Evolutionary conservation across 352 stramenopile species (phyloP).

Genomic region (Achlya hypogyna): DNA sequence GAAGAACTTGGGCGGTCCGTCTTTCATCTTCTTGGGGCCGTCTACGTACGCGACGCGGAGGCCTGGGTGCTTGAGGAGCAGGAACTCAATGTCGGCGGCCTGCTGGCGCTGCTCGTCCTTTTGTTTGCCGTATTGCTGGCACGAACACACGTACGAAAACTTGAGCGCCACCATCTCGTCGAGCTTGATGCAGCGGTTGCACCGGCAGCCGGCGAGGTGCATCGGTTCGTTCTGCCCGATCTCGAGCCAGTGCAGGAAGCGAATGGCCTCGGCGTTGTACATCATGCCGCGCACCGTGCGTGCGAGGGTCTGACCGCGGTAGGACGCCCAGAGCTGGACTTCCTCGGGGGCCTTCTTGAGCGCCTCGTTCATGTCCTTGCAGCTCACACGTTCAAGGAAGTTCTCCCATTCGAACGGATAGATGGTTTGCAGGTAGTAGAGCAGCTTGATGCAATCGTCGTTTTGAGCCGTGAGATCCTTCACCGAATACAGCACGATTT

Average conservation of each 20-base stretch:
- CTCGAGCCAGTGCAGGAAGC: constrained; percentile 18
- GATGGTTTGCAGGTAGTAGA: constrained; percentile 18
- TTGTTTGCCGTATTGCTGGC: constrained; percentile 12
- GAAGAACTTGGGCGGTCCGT: constrained; percentile 16
- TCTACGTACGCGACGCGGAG: constrained; percentile 14
- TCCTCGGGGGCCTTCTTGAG: constrained; percentile 17
- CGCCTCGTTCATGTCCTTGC: constrained; percentile 17
- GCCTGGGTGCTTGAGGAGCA: constrained; percentile 4
- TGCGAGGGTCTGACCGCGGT: constrained; percentile 15
- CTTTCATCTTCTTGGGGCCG: constrained; percentile 18
- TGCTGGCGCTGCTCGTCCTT: constrained; percentile 19
- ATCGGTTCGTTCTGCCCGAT: constrained; percentile 18
- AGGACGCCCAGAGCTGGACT: constrained; percentile 18
- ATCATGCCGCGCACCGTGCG: constrained; percentile 20
- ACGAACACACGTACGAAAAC: constrained; percentile 17
- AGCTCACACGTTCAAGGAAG: constrained; percentile 9
- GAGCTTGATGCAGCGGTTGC: constrained; percentile 6
- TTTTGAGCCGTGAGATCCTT: constrained; percentile 13
- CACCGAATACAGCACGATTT: constrained; percentile 18
- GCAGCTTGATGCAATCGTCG: constrained; percentile 19
- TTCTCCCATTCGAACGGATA: constrained; percentile 16
- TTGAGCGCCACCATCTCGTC: constrained; percentile 19
- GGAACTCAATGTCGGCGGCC: constrained; percentile 15
- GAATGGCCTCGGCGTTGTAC: constrained; percentile 13
- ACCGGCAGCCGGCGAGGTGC: constrained; percentile 11